These are phyloP conservation scores for Ogataea naganishii DNA, from an alignment of 805 yeast genomes.

Conservation along the genomic window DNA sequence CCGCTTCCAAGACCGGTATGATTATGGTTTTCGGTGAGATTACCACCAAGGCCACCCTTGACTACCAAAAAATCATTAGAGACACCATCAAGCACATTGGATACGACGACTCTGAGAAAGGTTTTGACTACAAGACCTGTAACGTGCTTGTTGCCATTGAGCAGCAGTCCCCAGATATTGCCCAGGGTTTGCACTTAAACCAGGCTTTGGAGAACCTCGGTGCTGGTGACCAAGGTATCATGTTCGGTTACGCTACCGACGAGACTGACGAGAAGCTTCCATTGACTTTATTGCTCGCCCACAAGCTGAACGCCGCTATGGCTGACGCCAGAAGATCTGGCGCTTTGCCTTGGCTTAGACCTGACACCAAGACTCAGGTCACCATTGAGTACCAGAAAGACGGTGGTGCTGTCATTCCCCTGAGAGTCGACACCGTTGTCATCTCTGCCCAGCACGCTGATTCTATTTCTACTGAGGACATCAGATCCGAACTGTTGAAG, in stretches of 20 bases:
- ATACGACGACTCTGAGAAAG: slow-evolving; percentile 91
- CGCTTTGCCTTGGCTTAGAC: slow-evolving; percentile 92
- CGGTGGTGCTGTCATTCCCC: slow-evolving; percentile 90
- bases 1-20: slow-evolving; percentile 99
- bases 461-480: slow-evolving; percentile 85
- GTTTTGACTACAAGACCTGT: slow-evolving; percentile 99
- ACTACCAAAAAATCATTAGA: slow-evolving; percentile 95
- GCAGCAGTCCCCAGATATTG: slow-evolving; percentile 98
- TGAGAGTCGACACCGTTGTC: slow-evolving; percentile 96
- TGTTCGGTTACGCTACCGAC: slow-evolving; percentile 99
- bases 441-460: slow-evolving; percentile 98
- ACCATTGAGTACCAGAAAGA: slow-evolving; percentile 93
- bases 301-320: slow-evolving; percentile 92
- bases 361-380: slow-evolving; percentile 99
- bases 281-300: slow-evolving; percentile 87
- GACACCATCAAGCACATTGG: slow-evolving; percentile 98
- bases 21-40: slow-evolving; percentile 99
- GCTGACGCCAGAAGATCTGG: slow-evolving; percentile 98
- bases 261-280: slow-evolving; percentile 98
- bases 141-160: slow-evolving; percentile 98
- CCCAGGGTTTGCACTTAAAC: slow-evolving; percentile 98
- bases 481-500: slow-evolving; percentile 68
- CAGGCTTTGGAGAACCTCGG: slow-evolving; percentile 94
- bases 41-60: slow-evolving; percentile 91
- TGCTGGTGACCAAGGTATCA: slow-evolving; percentile 99